A percentile compares a stretch with the other conserved stretches of the same genome.
Conservation (phyloP, 768 basidiomycete genomes). For the Lactarius deliciosus region DNA sequence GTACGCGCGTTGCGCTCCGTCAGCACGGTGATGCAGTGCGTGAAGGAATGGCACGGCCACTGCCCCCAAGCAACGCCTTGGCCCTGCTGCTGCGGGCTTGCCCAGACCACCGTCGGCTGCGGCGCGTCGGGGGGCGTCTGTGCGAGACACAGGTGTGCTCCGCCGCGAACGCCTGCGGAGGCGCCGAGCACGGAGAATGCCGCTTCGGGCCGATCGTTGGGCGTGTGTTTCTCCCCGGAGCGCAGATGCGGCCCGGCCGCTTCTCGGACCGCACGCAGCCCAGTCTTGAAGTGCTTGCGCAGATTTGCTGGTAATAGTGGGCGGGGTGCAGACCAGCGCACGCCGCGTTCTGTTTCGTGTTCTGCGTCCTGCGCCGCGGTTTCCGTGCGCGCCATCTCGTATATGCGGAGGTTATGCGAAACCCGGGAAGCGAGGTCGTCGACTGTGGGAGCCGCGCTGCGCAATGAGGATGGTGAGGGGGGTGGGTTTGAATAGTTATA, state of each 20-base stretch:
- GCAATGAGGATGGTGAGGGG: neutral
- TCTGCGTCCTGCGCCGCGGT: neutral
- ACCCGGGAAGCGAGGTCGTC: neutral
- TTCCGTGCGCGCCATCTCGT: neutral
- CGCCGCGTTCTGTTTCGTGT: neutral
- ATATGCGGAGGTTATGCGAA: neutral
- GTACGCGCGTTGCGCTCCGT: conserved; percentile 9
- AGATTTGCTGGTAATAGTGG: neutral
- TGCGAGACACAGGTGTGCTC: conserved; percentile 2
- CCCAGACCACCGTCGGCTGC: conserved; percentile 8
- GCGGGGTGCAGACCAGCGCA: neutral
- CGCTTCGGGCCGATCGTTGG: conserved; percentile 2
- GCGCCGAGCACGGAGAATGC: conserved; percentile 10
- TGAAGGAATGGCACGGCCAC: conserved; percentile 14
- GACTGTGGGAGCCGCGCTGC: neutral
- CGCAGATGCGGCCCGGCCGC: neutral
- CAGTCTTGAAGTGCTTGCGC: conserved; percentile 3
- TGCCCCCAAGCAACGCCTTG: conserved; percentile 11
- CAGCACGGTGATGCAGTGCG: conserved; percentile 17
- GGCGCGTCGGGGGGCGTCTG: neutral
- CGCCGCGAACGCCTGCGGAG: neutral
- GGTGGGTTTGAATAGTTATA: neutral
- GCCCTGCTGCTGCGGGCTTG: neutral
- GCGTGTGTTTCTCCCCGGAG: neutral
- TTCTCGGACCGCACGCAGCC: neutral